Evolutionary conservation across 768 basidiomycete species (phyloP).

Genomic region (Suillus americanus): DNA sequence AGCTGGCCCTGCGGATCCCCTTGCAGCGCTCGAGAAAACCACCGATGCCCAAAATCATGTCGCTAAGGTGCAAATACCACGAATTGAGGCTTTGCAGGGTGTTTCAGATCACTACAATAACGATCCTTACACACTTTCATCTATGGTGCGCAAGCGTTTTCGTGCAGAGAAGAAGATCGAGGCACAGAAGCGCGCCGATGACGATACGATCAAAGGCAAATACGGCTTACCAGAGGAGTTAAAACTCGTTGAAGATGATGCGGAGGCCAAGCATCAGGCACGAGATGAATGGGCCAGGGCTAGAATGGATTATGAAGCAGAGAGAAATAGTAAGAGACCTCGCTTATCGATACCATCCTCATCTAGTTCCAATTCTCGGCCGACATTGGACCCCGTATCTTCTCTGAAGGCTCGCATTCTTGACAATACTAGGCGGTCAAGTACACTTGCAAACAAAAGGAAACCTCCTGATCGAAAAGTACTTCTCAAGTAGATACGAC

Average conservation of each 20-base stretch:
- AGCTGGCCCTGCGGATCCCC: constrained; percentile 70
- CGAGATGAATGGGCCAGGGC: constrained; percentile 61
- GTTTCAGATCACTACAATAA: constrained; percentile 76
- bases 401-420: constrained; percentile 57
- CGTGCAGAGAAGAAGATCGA: constrained; percentile 85
- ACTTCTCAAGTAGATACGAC: constrained; percentile 10
- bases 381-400: constrained; percentile 30
- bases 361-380: constrained; percentile 20
- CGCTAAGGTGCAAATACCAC: constrained; percentile 73
- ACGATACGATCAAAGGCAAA: constrained; percentile 67
- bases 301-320: constrained; percentile 44
- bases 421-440: constrained; percentile 49
- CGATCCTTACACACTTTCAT: constrained; percentile 85
- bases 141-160: constrained; percentile 75
- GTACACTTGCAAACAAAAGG: constrained; percentile 4
- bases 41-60: constrained; percentile 71
- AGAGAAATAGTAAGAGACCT: constrained; percentile 49
- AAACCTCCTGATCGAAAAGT: constrained; percentile 23
- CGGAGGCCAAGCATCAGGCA: constrained; percentile 57
- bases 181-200: constrained; percentile 61
- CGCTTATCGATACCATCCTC: constrained; percentile 35
- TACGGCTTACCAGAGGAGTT: constrained; percentile 78
- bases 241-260: constrained; percentile 63
- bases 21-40: constrained; percentile 88
- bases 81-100: constrained; percentile 76